Evolutionary conservation across 1,139 yeast genomes (phyloP).

Genomic region (Yamadazyma spencermartinsiae): DNA sequence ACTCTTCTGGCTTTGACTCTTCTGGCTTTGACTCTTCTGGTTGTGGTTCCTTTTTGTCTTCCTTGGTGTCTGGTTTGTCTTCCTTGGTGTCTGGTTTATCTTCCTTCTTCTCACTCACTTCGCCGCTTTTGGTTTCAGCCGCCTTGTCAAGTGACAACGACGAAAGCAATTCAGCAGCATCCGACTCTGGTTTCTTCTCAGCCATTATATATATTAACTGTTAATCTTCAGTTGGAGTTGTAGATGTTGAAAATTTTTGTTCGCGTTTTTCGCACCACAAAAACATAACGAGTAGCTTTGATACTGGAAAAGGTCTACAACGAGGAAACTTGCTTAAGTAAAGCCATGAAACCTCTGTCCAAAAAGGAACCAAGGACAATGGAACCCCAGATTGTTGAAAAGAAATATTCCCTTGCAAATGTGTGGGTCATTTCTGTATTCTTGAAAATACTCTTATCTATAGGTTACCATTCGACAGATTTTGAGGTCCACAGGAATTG

Average conservation of each 20-base stretch:
- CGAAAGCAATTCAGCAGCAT: constrained; percentile 36
- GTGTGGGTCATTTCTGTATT: constrained; percentile 42
- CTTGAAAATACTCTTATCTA: constrained; percentile 36
- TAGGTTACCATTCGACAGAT: constrained; percentile 78
- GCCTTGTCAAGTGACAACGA: constrained; percentile 25
- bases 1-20: constrained; percentile 13
- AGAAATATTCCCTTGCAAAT: constrained; percentile 31
- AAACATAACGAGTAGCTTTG: too few species aligned
- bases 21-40: constrained; percentile 9
- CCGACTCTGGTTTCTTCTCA: constrained; percentile 23
- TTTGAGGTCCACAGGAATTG: constrained; percentile 97
- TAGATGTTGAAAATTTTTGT: not conserved
- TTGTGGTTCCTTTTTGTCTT: constrained; percentile 4
- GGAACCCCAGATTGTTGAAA: constrained; percentile 2
- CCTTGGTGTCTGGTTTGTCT: constrained; percentile 5
- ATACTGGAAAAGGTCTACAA: too few species aligned
- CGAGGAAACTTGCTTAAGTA: too few species aligned
- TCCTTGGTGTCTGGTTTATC: not conserved
- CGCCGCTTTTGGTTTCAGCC: constrained; percentile 2
- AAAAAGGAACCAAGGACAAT: not conserved
- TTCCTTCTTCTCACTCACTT: constrained; percentile 4
- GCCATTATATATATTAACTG: constrained; percentile 15
- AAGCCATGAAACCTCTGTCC: not conserved
- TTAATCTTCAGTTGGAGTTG: not conserved
- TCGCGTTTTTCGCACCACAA: not conserved